A percentile compares a stretch with the other conserved stretches of the same genome.
Evolutionary conservation across 2,329 filamentous ascomycete genomes (phyloP).

Genomic region (Ceratocystis albifundus): DNA sequence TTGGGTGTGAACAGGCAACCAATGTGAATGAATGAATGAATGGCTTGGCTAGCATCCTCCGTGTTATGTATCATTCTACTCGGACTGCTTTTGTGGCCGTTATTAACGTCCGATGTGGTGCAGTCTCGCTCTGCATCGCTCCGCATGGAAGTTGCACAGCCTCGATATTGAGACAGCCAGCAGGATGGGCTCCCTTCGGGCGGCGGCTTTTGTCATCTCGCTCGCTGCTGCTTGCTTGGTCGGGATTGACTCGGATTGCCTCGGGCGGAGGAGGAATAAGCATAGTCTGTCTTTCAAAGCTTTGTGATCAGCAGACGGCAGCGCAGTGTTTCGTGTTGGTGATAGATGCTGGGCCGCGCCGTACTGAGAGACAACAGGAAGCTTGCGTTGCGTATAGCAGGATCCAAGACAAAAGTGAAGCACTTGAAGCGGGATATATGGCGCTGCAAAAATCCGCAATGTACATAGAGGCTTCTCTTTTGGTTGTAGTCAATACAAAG

Average conservation of each 20-base stretch:
- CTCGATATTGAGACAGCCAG: not conserved
- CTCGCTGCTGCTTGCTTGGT: not conserved
- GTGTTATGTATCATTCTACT: not conserved
- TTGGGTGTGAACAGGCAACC: not conserved
- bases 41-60: not conserved
- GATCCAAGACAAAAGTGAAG: not conserved
- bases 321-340: not conserved
- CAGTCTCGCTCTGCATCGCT: not conserved
- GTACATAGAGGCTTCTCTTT: not conserved
- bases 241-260: not conserved
- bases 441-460: not conserved
- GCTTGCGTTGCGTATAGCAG: not conserved
- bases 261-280: not conserved
- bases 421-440: not conserved
- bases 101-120: not conserved
- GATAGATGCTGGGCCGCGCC: not conserved
- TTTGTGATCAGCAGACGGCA: not conserved
- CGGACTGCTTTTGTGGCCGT: not conserved
- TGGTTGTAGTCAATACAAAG: not conserved
- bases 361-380: not conserved
- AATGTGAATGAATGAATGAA: no score
- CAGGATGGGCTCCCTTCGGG: not conserved
- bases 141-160: slow-evolving; percentile 2
- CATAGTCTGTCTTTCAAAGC: not conserved
- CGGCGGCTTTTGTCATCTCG: not conserved